Conservation (phyloP, 495 filamentous ascomycete genomes). For the Hypoxylon perforatum region DNA sequence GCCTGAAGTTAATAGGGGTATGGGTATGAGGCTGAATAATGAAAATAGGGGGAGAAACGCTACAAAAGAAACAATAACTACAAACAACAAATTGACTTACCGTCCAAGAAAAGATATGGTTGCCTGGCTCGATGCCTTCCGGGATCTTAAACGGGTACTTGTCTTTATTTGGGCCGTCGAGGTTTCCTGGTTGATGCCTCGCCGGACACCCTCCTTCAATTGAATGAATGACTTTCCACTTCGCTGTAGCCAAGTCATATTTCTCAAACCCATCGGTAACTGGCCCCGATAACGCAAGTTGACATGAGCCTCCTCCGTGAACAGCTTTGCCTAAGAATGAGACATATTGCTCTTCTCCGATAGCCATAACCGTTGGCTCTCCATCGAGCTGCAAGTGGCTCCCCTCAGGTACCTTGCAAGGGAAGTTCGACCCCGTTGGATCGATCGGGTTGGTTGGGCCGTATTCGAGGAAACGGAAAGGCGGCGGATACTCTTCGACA, state of each 20-base stretch:
- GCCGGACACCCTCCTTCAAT: slow-evolving; percentile 83
- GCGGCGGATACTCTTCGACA: slow-evolving; percentile 35
- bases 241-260: slow-evolving; percentile 62
- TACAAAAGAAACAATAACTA: neutral
- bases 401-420: slow-evolving; percentile 71
- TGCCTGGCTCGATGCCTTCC: slow-evolving; percentile 61
- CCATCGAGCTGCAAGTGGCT: slow-evolving; percentile 53
- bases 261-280: slow-evolving; percentile 63
- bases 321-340: slow-evolving; percentile 70
- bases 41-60: neutral
- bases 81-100: slow-evolving; percentile 16
- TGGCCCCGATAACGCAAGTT: slow-evolving; percentile 70
- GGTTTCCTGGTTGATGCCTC: slow-evolving; percentile 54
- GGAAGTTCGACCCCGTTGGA: slow-evolving; percentile 72
- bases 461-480: slow-evolving; percentile 36
- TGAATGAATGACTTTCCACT: slow-evolving; percentile 84
- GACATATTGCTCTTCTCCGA: slow-evolving; percentile 65
- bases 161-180: slow-evolving; percentile 42
- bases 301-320: slow-evolving; percentile 90
- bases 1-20: no score
- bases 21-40: neutral
- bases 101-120: slow-evolving; percentile 79
- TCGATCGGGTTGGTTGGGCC: slow-evolving; percentile 33
- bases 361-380: slow-evolving; percentile 52
- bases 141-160: slow-evolving; percentile 70